These are phyloP conservation scores for Rhodotorula toruloides DNA, from an alignment of 768 basidiomycete species.

Conservation along the genomic window DNA sequence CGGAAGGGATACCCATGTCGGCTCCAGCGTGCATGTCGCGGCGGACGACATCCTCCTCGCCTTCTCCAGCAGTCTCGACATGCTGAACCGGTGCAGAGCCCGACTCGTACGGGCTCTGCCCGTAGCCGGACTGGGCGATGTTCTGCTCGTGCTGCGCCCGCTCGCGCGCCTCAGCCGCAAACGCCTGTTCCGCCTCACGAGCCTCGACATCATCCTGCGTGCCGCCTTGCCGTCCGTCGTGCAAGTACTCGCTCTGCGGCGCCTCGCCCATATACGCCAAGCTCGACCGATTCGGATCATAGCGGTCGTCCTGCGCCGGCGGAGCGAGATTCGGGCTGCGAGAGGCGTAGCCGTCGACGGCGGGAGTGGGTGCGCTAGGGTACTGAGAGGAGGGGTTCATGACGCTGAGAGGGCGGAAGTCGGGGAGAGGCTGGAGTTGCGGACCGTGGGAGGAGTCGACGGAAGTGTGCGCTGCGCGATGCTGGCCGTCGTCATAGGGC, in stretches of 20 bases:
- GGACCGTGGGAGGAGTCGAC: constrained; percentile 19
- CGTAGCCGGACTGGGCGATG: no score
- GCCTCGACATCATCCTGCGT: neutral
- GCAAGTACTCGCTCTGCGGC: constrained; percentile 6
- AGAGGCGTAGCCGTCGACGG: constrained; percentile 7
- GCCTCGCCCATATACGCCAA: constrained; percentile 38
- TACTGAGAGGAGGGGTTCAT: neutral
- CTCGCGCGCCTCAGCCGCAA: neutral
- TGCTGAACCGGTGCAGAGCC: no score
- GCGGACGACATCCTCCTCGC: neutral
- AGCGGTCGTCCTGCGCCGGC: neutral
- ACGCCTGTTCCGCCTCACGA: neutral
- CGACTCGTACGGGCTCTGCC: no score
- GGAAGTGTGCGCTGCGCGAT: neutral
- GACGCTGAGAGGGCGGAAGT: constrained; percentile 25
- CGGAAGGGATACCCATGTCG: accelerated
- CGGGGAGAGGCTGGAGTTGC: constrained; percentile 28
- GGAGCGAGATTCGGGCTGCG: constrained; percentile 13
- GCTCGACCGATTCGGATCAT: constrained; percentile 19
- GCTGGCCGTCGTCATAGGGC: neutral
- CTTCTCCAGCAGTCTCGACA: neutral
- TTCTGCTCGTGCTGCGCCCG: neutral
- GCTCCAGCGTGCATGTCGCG: neutral
- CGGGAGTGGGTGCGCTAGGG: neutral
- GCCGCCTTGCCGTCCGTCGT: neutral